Evolutionary conservation across 2,329 filamentous ascomycete genomes (phyloP), one percentile per base, ranked within the genome.

Genomic region (Bertia moriformis): DNA sequence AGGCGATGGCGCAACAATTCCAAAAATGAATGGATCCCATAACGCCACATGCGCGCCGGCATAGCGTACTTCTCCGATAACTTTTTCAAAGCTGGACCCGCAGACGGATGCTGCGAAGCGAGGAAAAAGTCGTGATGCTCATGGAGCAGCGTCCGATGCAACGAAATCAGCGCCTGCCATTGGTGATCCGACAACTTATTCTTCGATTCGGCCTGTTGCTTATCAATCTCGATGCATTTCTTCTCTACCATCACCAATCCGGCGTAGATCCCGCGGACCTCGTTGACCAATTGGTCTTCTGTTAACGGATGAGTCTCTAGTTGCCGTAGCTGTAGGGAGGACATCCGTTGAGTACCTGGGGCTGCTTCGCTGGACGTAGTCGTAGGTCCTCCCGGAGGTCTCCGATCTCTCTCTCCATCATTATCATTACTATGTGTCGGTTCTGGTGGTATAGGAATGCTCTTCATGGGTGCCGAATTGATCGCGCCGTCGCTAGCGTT

Each of bases 31-130:
- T 78, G 75, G 4, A 83, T 83, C 0, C 75, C 78, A 51, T 80
- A 73, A 29, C 76, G 68, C 79, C 79, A 83, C 72, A 83, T 80
- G 1, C 78, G 62, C 1, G 73, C 76, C 0, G 78, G 78, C 74
- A 84, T 83, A 1, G 68, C 68, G 49, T 83, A 82, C 44, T 79
- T 79, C 2, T 63, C 64, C 1, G 78, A 71, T 4, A 83, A 54
- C 4, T 65, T 59, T 17, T 65, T 63, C 3, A 83, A 53, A 3
- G 68, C 66, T 2, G 62, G 61, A 37, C 65, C 73, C 0, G 77
- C 73, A 0, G 69, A 72, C 0, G 76, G 78, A 55, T 84, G 78
- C 45, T 83, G 78, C 1, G 69, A 75, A 0, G 78, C 78, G 20
- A 83, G 60, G 38, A 83, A 76, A 46, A 76, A 75, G 40, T 75